phyloP scores from a whole-genome alignment of 1,284 basidiomycete species.

The Apiotrichum sp. region DNA sequence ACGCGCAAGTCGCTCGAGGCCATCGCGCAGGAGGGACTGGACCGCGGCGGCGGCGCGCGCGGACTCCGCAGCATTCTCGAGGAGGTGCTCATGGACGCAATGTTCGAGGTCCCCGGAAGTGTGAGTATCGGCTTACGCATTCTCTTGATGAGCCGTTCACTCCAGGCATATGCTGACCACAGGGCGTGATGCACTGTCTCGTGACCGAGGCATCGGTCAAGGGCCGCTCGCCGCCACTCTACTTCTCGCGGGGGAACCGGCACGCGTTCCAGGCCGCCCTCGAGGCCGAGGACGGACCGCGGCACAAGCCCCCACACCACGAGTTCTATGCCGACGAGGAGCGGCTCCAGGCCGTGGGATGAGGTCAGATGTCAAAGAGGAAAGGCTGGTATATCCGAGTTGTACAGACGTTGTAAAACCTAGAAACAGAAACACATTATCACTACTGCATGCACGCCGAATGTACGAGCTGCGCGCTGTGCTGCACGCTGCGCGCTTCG shows the following conservation, averaged over 20 bases:
- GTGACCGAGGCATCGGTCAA: slow-evolving; percentile 55
- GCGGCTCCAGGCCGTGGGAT: slow-evolving; percentile 13
- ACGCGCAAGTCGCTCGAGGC: slow-evolving; percentile 50
- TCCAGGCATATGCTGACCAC: slow-evolving; percentile 3
- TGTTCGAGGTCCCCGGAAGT: slow-evolving; percentile 73
- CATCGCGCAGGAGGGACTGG: slow-evolving; percentile 68
- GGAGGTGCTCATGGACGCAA: slow-evolving; percentile 74
- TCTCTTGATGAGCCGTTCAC: too few species aligned
- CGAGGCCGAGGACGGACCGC: slow-evolving; percentile 52
- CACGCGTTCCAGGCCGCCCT: slow-evolving; percentile 54
- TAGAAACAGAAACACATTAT: too few species aligned
- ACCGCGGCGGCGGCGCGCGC: slow-evolving; percentile 80
- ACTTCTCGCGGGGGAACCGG: slow-evolving; percentile 59
- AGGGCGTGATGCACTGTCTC: slow-evolving; percentile 60
- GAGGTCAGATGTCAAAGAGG: not conserved
- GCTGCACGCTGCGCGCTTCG: too few species aligned
- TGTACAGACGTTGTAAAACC: too few species aligned
- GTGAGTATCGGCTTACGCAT: slow-evolving; percentile 46
- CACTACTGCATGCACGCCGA: too few species aligned
- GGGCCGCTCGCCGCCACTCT: slow-evolving; percentile 53
- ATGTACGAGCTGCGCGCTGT: too few species aligned
- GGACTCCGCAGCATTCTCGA: slow-evolving; percentile 85
- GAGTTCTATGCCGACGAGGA: slow-evolving; percentile 12
- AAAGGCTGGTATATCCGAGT: too few species aligned
- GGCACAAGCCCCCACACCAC: not conserved